Base-by-base conservation (phyloP, 768 basidiomycete genomes). In the Mycena haematopus region DNA sequence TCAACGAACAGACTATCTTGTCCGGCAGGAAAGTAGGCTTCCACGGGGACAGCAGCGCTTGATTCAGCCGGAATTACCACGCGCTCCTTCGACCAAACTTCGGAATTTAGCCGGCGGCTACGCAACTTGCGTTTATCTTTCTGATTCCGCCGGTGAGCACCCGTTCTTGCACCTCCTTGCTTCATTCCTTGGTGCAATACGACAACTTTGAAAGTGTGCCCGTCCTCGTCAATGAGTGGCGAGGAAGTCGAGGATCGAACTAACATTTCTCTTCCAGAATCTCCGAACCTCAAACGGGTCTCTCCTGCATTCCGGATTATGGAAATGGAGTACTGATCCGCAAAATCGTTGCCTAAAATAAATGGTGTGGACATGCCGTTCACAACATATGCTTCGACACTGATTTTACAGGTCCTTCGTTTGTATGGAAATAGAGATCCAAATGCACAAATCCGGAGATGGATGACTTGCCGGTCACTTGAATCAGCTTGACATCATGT, bases 341-440 rank as follows among this genome's bases (percentile, higher is more conserved):
- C 45, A 36, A 72, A 76, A 36, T 75, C 74, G 50, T 76, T 75
- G 1, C 76, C 76, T 3, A 77, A 52, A 40, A 77, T 73, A 21
- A 77, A 70, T 0, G 70, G 72, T 0, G 72, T 69, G 0, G 71
- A 60, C 74, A 75, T 75, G 10, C 71, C 72, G 15, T 71, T 71
- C 17, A 74, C 69, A 0, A 76, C 71, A 45, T 76, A 76, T 0
- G 74, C 73, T 35, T 76, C 75, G 0, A 75, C 58, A 9, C 50
- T 62, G 6, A 78, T 25, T 44, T 66, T 0, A 77, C 69, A 1
- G 63, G 61, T 0, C 73, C 71, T 6, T 68, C 40, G 1, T 25
- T 10, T 0, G 73, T 73, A 17, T 68, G 44, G 52, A 76, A 73
- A 29, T 27, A 61, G 3, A 78, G 14, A n/a, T 71, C 65, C 0